phyloP scores from a whole-genome alignment of 495 filamentous ascomycete genomes.

The Aspergillus hancockii region DNA sequence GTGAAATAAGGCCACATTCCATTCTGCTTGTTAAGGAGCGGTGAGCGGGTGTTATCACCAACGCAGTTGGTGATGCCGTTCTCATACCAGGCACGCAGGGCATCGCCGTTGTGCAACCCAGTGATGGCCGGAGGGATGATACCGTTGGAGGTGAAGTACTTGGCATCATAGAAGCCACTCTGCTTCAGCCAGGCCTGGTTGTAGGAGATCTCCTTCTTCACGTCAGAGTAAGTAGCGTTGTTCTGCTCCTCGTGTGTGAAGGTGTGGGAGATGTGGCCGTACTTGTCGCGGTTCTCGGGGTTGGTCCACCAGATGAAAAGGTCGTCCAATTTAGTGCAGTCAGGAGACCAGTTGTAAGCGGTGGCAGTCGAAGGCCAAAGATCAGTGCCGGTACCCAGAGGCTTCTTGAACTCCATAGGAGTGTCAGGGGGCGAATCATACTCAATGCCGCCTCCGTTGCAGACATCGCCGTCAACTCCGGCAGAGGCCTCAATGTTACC shows the following conservation, averaged over 20 bases:
- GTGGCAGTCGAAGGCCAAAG: constrained; percentile 53
- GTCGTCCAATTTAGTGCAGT: constrained; percentile 50
- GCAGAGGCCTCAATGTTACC: constrained; percentile 56
- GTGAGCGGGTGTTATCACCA: constrained; percentile 61
- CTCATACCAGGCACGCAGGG: constrained; percentile 57
- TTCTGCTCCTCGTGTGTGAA: constrained; percentile 62
- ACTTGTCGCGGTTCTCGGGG: constrained; percentile 49
- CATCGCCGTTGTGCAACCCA: constrained; percentile 65
- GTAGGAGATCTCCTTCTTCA: constrained; percentile 57
- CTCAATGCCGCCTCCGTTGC: constrained; percentile 39
- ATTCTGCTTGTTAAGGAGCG: constrained; percentile 49
- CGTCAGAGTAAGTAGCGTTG: constrained; percentile 61
- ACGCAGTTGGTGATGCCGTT: constrained; percentile 61
- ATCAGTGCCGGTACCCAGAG: constrained; percentile 55
- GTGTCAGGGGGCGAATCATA: constrained; percentile 45
- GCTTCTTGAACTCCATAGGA: constrained; percentile 56
- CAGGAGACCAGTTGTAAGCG: constrained; percentile 47
- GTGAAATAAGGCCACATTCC: constrained; percentile 58
- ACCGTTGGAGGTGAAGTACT: constrained; percentile 49
- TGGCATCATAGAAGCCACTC: constrained; percentile 44
- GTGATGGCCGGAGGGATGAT: constrained; percentile 67
- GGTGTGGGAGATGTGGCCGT: constrained; percentile 61
- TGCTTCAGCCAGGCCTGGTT: constrained; percentile 60
- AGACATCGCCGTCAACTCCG: constrained; percentile 31
- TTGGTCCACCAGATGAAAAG: constrained; percentile 54